Conservation (phyloP, 2,329 filamentous ascomycete species). For the Venturia aucupariae region DNA sequence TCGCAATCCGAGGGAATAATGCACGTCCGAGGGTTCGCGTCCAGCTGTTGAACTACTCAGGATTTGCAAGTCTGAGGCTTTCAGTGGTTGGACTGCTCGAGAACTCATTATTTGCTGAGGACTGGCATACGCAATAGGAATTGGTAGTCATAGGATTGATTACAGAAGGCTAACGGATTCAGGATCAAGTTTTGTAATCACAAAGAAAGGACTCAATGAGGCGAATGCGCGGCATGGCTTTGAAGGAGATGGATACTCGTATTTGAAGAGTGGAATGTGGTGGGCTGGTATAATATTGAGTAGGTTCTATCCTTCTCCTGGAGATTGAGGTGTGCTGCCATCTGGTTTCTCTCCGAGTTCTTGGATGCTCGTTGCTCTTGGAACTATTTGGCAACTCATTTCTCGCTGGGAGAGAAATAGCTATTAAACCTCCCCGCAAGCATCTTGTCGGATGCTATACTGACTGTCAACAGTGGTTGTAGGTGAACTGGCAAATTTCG, state of each 20-base stretch:
- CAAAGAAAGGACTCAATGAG: slow-evolving; percentile 93
- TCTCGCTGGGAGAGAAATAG: not conserved
- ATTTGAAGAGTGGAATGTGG: slow-evolving; percentile 91
- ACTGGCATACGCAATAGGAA: not conserved
- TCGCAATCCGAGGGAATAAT: too few relatives aligned
- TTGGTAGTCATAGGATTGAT: not conserved
- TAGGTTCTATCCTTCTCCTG: slow-evolving; percentile 37
- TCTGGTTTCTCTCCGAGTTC: too few relatives aligned
- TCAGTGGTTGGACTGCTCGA: not conserved
- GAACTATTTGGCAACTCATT: too few relatives aligned
- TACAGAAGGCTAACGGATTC: slow-evolving; percentile 1
- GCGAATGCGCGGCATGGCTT: slow-evolving; percentile 88
- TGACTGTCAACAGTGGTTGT: slow-evolving; percentile 57
- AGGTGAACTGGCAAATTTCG: slow-evolving; percentile 94
- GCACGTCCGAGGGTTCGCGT: not conserved
- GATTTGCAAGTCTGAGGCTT: not conserved
- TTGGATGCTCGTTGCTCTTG: too few relatives aligned
- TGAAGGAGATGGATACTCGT: slow-evolving; percentile 91
- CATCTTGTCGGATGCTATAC: not conserved
- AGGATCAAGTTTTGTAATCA: slow-evolving; percentile 98
- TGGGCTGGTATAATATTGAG: slow-evolving; percentile 89
- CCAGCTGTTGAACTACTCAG: not conserved
- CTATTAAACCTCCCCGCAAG: not conserved
- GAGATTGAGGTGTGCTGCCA: not conserved
- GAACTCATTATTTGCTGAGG: too few relatives aligned